Evolutionary conservation across 257 asterid genomes (phyloP).

Genomic region (Fraxinus anomala): DNA sequence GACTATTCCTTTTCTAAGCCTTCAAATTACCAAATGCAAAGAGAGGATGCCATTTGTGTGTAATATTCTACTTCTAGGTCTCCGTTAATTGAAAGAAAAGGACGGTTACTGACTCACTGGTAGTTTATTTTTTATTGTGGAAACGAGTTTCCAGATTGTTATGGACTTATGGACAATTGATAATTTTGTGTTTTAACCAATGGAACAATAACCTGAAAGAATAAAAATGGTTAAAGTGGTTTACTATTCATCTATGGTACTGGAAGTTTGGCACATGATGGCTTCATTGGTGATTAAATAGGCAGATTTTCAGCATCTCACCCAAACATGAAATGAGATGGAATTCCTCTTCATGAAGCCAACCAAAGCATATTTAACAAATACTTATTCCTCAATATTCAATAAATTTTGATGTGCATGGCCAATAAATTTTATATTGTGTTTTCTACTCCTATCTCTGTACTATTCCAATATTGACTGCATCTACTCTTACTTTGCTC

Average conservation of each 20-base stretch:
- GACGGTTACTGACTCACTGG: not conserved
- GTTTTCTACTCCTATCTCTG: not conserved
- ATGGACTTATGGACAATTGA: not conserved
- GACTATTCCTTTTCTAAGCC: not conserved
- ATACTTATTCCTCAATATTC: not conserved
- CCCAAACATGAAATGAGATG: not conserved
- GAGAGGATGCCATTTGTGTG: not conserved
- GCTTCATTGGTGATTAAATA: not conserved
- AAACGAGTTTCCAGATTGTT: not conserved
- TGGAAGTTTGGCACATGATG: not conserved
- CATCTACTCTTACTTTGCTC: slow-evolving; percentile 22
- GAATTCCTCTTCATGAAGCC: not conserved
- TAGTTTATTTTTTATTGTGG: not conserved
- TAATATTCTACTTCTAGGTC: not conserved
- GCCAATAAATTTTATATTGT: not conserved
- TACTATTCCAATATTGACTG: not conserved
- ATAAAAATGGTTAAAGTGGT: not conserved
- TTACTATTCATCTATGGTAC: not conserved
- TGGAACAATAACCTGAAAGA: not conserved
- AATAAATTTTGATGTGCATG: not conserved
- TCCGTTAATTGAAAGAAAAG: not conserved
- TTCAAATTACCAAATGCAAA: not conserved
- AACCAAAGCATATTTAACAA: not conserved
- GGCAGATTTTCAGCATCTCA: not conserved
- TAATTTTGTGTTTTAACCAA: not conserved